These are phyloP conservation scores for Mycena chlorophos DNA, from an alignment of 768 basidiomycete genomes.

Conservation along the genomic window DNA sequence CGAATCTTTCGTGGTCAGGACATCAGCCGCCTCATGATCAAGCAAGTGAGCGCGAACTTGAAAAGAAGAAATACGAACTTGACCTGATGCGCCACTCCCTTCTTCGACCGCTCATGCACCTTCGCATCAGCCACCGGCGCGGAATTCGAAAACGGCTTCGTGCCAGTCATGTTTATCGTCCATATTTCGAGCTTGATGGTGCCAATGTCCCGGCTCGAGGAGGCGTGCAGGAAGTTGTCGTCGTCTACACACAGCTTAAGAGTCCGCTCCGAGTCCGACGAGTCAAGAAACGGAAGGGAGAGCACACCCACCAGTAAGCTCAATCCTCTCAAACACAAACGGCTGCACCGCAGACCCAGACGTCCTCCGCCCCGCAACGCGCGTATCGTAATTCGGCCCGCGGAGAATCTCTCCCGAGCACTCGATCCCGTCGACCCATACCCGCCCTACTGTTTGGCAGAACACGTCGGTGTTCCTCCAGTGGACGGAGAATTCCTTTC, in stretches of 20 bases:
- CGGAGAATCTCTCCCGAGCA: conserved; percentile 15
- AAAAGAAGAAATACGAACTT: conserved; percentile 2
- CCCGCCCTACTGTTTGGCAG: conserved; percentile 12
- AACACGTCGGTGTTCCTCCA: conserved; percentile 20
- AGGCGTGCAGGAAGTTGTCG: conserved; percentile 11
- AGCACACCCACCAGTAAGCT: conserved; percentile 13
- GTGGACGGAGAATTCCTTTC: conserved; percentile 16
- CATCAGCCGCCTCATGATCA: not conserved
- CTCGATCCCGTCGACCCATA: conserved; percentile 19
- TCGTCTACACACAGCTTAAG: conserved; percentile 8
- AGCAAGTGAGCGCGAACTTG: not conserved
- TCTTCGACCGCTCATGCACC: conserved; percentile 19
- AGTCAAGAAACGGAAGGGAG: not conserved
- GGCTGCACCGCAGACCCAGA: conserved; percentile 6
- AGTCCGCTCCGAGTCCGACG: too few relatives aligned
- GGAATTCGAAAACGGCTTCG: not conserved
- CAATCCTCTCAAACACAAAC: conserved; percentile 11
- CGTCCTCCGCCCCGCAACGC: conserved; percentile 8
- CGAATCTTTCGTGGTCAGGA: conserved; percentile 6
- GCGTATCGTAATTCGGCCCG: conserved; percentile 10
- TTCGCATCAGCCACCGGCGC: conserved; percentile 4
- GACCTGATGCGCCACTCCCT: conserved; percentile 15
- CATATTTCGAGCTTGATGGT: conserved; percentile 15
- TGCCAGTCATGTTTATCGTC: conserved; percentile 15
- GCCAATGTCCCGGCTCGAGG: conserved; percentile 10